Base-by-base conservation (phyloP, 2,329 filamentous ascomycete species). In the Epicoccum sorghinum region DNA sequence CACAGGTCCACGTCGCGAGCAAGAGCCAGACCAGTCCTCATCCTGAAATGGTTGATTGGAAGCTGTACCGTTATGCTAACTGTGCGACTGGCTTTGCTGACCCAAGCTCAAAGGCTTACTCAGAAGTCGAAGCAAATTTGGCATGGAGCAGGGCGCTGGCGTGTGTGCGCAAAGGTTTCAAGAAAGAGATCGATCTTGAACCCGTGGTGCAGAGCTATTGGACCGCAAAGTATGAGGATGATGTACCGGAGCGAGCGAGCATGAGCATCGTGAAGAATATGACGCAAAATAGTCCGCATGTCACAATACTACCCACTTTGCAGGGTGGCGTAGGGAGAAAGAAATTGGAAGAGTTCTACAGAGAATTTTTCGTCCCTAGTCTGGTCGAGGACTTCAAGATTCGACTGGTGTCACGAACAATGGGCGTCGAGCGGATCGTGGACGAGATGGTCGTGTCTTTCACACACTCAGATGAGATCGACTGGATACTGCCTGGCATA, bases 401-500 rank as follows among this genome's bases (percentile, higher is more conserved):
- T 30, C 77, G 79, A 13, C 73, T 86, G 7, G 68, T 86, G 7
- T 83, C 80, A 7, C 77, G 84, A 14, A 86, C 83, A 0, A 73
- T 82, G 2, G 84, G 83, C 5, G 74, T 78, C 0, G 82, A 86
- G 63, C 77, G 82, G 3, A 76, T 87, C 3, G 84, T 85, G 3
- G 84, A 86, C 57, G 84, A 86, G 61, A 78, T 86, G 67, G 75
- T 84, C 13, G 64, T 84, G 4, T 77, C 77, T 0, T 86, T 86
- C 60, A 79, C 79, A 30, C 84, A 86, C 58, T 82, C 80, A 0
- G 77, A 82, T 33, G 80, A 83, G 48, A 69, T 86, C 1, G 80
- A 82, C 12, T 86, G 83, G 83, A 80, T 86, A 59, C 67, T 86
- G 1, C 84, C 84, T 0, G 82, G 79, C 0, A 78, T 86, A 0